Percentiles rank a stretch among this genome's conserved stretches.
Conservation (phyloP, 2,329 filamentous ascomycete species). For the Triangularia setosa region DNA sequence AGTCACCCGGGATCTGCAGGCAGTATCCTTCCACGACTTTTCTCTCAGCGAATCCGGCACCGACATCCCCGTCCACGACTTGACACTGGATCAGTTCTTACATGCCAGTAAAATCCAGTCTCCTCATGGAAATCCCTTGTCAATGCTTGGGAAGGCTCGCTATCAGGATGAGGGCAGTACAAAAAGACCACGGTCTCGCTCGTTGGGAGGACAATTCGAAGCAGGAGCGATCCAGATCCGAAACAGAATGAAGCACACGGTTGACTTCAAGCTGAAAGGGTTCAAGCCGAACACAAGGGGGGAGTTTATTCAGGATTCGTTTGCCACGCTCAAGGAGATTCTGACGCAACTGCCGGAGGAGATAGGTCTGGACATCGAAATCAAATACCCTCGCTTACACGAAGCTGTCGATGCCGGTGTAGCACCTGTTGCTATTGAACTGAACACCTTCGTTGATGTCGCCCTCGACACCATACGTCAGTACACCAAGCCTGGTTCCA, state of each 20-base stretch:
- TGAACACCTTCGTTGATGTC: slow-evolving; percentile 38
- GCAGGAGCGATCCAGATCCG: slow-evolving; percentile 22
- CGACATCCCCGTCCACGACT: slow-evolving; percentile 37
- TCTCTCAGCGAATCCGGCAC: slow-evolving; percentile 40
- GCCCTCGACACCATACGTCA: slow-evolving; percentile 31
- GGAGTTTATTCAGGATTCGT: slow-evolving; percentile 35
- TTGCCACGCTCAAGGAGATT: slow-evolving; percentile 37
- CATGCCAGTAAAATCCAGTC: slow-evolving; percentile 29
- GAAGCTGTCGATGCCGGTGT: slow-evolving; percentile 35
- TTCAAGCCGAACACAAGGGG: slow-evolving; percentile 39
- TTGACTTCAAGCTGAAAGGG: slow-evolving; percentile 37
- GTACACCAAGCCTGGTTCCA: slow-evolving; percentile 15
- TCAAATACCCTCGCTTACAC: slow-evolving; percentile 40
- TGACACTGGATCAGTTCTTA: slow-evolving; percentile 37
- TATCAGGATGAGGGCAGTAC: neutral
- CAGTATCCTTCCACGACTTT: slow-evolving; percentile 42
- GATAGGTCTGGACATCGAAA: slow-evolving; percentile 39
- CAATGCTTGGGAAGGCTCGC: neutral
- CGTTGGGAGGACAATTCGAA: slow-evolving; percentile 23
- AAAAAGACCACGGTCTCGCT: slow-evolving; percentile 23
- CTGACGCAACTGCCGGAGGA: slow-evolving; percentile 32
- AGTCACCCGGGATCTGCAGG: slow-evolving; percentile 37
- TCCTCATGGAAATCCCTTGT: slow-evolving; percentile 10
- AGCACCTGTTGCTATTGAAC: slow-evolving; percentile 34
- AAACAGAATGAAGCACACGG: slow-evolving; percentile 36